Conservation (phyloP, 768 basidiomycete species). For the Pulveroboletus frians region DNA sequence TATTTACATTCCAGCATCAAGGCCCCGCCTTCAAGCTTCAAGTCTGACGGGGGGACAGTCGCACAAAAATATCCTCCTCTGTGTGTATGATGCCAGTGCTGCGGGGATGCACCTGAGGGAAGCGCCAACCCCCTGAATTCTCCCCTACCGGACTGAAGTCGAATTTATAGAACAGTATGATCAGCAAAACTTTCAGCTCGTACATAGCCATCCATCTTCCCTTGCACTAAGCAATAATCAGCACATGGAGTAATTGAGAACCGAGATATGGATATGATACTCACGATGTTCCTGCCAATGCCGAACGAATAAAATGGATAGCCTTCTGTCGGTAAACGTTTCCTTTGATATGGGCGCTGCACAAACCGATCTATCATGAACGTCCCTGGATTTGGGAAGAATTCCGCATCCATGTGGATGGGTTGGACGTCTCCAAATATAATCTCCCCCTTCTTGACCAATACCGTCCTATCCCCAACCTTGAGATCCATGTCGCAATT, state of each 20-base stretch:
- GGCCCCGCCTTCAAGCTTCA: not conserved
- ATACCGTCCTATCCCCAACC: slow-evolving; percentile 6
- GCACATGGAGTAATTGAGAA: not conserved
- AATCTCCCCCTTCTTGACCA: slow-evolving; percentile 19
- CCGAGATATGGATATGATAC: not conserved
- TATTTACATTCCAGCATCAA: too few relatives aligned
- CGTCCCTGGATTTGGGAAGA: slow-evolving; percentile 8
- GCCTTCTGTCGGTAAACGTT: slow-evolving; percentile 11
- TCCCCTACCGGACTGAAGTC: slow-evolving; percentile 6
- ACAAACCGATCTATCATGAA: slow-evolving; percentile 21
- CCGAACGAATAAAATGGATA: slow-evolving; percentile 14
- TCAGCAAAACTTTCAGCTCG: slow-evolving; percentile 14
- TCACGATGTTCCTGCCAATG: slow-evolving; percentile 15
- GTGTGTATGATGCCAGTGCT: slow-evolving; percentile 16
- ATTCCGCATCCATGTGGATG: slow-evolving; percentile 13
- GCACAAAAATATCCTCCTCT: slow-evolving; percentile 13
- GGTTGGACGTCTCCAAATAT: slow-evolving; percentile 16
- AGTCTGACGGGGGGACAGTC: slow-evolving; percentile 3
- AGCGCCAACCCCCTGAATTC: not conserved
- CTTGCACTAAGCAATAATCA: slow-evolving; percentile 15
- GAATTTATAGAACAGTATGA: slow-evolving; percentile 16
- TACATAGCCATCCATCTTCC: slow-evolving; percentile 23
- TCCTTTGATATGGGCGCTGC: slow-evolving; percentile 9
- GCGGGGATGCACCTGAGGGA: slow-evolving; percentile 9
- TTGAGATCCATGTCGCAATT: slow-evolving; percentile 14